Conservation (phyloP, 2,329 filamentous ascomycete genomes). For the Monascus ruber region DNA sequence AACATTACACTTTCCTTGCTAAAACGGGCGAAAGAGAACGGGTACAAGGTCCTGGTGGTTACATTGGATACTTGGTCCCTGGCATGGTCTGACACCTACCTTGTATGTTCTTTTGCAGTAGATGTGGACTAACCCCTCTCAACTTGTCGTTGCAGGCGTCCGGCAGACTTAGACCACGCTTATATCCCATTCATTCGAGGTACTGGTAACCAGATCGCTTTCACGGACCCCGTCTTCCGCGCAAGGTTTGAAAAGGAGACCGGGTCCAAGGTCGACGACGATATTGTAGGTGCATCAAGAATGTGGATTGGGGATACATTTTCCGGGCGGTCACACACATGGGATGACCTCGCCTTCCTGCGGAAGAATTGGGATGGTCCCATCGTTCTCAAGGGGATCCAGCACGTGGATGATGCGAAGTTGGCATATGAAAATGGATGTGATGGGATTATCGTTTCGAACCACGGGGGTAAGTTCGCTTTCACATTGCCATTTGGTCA, state of each 20-base stretch:
- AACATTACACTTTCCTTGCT: constrained; percentile 55
- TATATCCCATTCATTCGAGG: constrained; percentile 45
- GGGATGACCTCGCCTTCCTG: constrained; percentile 51
- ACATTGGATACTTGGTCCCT: constrained; percentile 62
- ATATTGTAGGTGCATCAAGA: constrained; percentile 38
- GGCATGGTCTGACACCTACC: constrained; percentile 35
- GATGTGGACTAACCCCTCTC: not conserved
- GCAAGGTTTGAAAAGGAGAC: constrained; percentile 41
- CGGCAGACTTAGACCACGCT: constrained; percentile 52
- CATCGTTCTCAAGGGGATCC: constrained; percentile 51
- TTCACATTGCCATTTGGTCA: not conserved
- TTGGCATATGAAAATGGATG: constrained; percentile 34
- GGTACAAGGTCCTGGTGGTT: constrained; percentile 56
- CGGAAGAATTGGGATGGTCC: constrained; percentile 52
- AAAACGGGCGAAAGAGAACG: constrained; percentile 47
- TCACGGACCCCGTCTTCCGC: constrained; percentile 56
- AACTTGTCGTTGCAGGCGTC: constrained; percentile 29
- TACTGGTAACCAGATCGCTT: constrained; percentile 50
- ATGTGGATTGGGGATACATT: constrained; percentile 46
- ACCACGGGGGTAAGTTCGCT: constrained; percentile 36
- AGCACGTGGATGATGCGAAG: constrained; percentile 39
- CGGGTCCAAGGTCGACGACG: constrained; percentile 38
- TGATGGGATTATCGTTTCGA: constrained; percentile 41
- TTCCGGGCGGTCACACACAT: constrained; percentile 43
- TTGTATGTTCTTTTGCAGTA: not conserved